Conservation (phyloP, 1,284 basidiomycete genomes). For the Sanghuangporus baumii region DNA sequence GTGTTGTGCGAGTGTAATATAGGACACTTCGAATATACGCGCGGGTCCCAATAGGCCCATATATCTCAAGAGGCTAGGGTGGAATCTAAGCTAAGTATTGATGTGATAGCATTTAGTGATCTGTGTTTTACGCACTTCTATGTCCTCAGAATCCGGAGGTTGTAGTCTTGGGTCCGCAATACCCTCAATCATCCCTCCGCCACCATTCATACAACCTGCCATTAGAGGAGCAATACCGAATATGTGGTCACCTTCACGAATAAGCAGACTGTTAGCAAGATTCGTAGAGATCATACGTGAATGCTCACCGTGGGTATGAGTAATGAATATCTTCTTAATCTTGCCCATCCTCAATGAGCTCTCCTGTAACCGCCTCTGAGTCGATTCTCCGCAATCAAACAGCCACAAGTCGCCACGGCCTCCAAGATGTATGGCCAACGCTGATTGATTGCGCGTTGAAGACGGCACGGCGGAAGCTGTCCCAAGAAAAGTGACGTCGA, state of each 20-base stretch:
- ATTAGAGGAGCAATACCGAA: slow-evolving; percentile 76
- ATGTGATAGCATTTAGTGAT: not conserved
- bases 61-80: slow-evolving; percentile 72
- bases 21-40: slow-evolving; percentile 76
- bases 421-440: slow-evolving; percentile 56
- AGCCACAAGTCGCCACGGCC: slow-evolving; percentile 61
- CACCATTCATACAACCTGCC: slow-evolving; percentile 61
- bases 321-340: slow-evolving; percentile 86
- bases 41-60: slow-evolving; percentile 83
- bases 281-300: not conserved
- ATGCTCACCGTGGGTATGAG: slow-evolving; percentile 79
- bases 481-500: slow-evolving; percentile 68
- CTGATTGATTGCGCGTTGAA: slow-evolving; percentile 67
- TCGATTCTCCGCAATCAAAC: slow-evolving; percentile 90
- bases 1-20: slow-evolving; percentile 63
- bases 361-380: slow-evolving; percentile 76
- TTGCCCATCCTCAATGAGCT: slow-evolving; percentile 69
- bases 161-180: slow-evolving; percentile 51
- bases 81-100: not conserved
- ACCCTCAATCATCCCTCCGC: slow-evolving; percentile 59
- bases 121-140: slow-evolving; percentile 18
- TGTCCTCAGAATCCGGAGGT: slow-evolving; percentile 11
- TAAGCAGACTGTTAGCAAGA: slow-evolving; percentile 2
- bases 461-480: slow-evolving; percentile 77
- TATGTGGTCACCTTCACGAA: slow-evolving; percentile 71